Conservation (phyloP, 2,329 filamentous ascomycete genomes). For the Orbilia oligospora region DNA sequence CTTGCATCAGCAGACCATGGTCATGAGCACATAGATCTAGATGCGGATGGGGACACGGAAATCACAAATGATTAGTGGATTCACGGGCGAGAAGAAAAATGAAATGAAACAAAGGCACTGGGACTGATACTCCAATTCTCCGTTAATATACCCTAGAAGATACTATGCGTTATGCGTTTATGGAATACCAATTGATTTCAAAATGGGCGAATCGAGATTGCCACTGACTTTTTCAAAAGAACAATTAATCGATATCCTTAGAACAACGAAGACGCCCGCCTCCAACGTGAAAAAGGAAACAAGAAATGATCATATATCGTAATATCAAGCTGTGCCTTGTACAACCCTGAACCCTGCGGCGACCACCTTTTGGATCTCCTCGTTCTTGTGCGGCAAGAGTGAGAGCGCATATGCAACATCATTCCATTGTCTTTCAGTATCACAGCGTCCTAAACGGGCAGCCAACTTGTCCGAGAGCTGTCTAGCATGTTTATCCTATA, state of each 20-base stretch:
- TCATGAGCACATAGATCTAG: slow-evolving; percentile 5
- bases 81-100: not conserved
- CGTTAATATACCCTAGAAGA: slow-evolving; percentile 14
- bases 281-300: not conserved
- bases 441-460: slow-evolving; percentile 84
- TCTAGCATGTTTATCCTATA: slow-evolving; percentile 94
- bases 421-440: slow-evolving; percentile 96
- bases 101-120: too few relatives aligned
- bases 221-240: slow-evolving; percentile 10
- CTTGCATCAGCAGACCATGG: slow-evolving; percentile 13
- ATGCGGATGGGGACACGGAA: slow-evolving; percentile 50
- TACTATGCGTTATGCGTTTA: slow-evolving; percentile 2
- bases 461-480: slow-evolving; percentile 94
- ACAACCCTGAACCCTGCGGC: slow-evolving; percentile 82
- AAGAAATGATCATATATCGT: not conserved
- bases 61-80: slow-evolving; percentile 46
- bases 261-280: not conserved
- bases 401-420: slow-evolving; percentile 95
- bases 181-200: slow-evolving; percentile 8
- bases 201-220: slow-evolving; percentile 1
- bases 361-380: slow-evolving; percentile 84
- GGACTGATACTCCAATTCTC: not conserved
- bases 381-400: slow-evolving; percentile 90
- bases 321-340: slow-evolving; percentile 70
- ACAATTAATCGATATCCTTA: not conserved